Evolutionary conservation across 2,329 filamentous ascomycete species (phyloP).

Genomic region (Alternaria ventricosa): DNA sequence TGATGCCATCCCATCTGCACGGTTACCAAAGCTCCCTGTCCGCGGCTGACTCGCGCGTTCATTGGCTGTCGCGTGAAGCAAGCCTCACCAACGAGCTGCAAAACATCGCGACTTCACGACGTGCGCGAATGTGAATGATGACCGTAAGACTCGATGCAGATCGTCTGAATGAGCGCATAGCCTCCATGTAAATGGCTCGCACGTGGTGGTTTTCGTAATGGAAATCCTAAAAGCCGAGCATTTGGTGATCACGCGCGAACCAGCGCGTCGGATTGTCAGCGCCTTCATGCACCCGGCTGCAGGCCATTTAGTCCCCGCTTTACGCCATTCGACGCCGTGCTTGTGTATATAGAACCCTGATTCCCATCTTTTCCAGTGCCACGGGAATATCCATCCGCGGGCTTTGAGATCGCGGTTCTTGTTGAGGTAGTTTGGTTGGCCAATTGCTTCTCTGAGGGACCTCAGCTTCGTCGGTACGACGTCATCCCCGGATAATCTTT

Average conservation of each 20-base stretch:
- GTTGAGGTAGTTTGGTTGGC: slow-evolving; percentile 1
- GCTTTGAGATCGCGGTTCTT: not conserved
- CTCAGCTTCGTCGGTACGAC: slow-evolving; percentile 7
- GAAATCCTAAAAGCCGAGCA: slow-evolving; percentile 12
- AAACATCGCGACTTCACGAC: slow-evolving; percentile 4
- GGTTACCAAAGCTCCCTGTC: slow-evolving; percentile 24
- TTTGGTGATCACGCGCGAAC: slow-evolving; percentile 28
- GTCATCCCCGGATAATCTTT: slow-evolving; percentile 16
- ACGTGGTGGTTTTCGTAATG: slow-evolving; percentile 21
- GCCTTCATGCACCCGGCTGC: slow-evolving; percentile 14
- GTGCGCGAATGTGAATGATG: not conserved
- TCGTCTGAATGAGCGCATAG: not conserved
- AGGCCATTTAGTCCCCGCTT: slow-evolving; percentile 23
- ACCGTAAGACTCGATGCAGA: not conserved
- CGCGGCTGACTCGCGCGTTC: slow-evolving; percentile 28
- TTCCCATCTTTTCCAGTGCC: slow-evolving; percentile 1
- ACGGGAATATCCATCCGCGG: not conserved
- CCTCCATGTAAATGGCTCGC: not conserved
- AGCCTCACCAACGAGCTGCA: not conserved
- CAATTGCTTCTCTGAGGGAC: slow-evolving; percentile 7
- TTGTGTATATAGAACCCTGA: slow-evolving; percentile 25
- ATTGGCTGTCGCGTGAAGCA: slow-evolving; percentile 23
- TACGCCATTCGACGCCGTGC: slow-evolving; percentile 9
- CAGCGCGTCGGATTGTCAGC: slow-evolving; percentile 20
- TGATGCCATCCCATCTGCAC: slow-evolving; percentile 12